phyloP scores from a whole-genome alignment of 1,139 yeast genomes.

The Candida sp. region DNA sequence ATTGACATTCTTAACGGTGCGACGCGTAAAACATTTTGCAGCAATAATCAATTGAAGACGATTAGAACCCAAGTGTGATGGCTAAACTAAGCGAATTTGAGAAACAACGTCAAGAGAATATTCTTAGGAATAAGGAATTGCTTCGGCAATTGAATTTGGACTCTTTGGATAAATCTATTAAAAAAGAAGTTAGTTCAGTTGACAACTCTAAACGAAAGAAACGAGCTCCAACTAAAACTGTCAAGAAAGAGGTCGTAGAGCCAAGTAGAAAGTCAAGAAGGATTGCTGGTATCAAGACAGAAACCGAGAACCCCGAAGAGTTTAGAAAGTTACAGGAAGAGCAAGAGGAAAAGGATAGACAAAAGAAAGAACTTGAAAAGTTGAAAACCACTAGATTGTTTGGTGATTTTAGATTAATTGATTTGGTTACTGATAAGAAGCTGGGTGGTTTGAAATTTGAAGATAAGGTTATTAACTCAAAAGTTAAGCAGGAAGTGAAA shows the following conservation, averaged over 20 bases:
- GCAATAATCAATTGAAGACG: background rate
- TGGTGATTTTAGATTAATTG: conserved; percentile 62
- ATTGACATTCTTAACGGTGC: background rate
- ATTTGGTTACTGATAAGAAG: conserved; percentile 44
- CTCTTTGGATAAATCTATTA: conserved; percentile 26
- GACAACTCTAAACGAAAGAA: conserved; percentile 18
- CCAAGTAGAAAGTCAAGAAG: conserved; percentile 67
- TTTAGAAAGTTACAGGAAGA: conserved; percentile 29
- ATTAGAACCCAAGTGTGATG: conserved; percentile 9
- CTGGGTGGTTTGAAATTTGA: conserved; percentile 34
- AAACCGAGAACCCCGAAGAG: conserved; percentile 34
- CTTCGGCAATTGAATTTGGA: conserved; percentile 37
- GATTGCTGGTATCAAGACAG: conserved; percentile 57
- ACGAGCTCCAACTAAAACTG: conserved; percentile 13
- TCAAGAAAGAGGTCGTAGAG: conserved; percentile 23
- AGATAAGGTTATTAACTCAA: conserved; percentile 17
- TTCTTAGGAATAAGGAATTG: conserved; percentile 39
- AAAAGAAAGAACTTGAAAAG: conserved; percentile 46
- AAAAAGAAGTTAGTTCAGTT: conserved; percentile 17
- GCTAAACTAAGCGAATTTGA: conserved; percentile 58
- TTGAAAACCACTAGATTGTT: conserved; percentile 52
- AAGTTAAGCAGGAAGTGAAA: conserved; percentile 6
- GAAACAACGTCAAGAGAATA: conserved; percentile 58
- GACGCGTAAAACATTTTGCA: background rate
- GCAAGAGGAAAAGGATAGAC: conserved; percentile 30